Conservation (phyloP, 768 basidiomycete genomes). For the Leucosporidium yakuticum region DNA sequence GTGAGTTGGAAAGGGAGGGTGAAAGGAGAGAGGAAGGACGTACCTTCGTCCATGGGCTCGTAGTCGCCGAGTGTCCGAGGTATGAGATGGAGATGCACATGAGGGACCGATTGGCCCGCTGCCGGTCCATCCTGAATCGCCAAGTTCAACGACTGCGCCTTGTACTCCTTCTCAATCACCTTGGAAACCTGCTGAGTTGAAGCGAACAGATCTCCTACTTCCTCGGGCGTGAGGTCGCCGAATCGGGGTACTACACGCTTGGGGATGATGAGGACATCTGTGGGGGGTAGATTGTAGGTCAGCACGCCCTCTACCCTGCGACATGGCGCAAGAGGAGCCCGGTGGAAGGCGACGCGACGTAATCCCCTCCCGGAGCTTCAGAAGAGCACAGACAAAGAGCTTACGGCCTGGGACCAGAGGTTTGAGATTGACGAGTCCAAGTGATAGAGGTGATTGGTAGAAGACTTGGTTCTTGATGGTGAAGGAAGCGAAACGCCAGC, state of each 20-base stretch:
- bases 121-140: slow-evolving; percentile 46
- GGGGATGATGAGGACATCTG: slow-evolving; percentile 58
- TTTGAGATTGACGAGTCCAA: slow-evolving; percentile 86
- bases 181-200: slow-evolving; percentile 72
- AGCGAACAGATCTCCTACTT: slow-evolving; percentile 71
- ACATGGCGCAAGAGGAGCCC: neutral
- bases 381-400: slow-evolving; percentile 41
- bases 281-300: no score
- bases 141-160: slow-evolving; percentile 53
- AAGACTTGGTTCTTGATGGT: slow-evolving; percentile 30
- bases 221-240: slow-evolving; percentile 51
- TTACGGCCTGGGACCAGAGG: slow-evolving; percentile 89
- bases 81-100: slow-evolving; percentile 88
- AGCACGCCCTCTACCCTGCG: no score
- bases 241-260: slow-evolving; percentile 52
- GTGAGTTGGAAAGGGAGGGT: neutral
- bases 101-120: slow-evolving; percentile 78
- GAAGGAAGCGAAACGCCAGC: slow-evolving; percentile 27
- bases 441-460: slow-evolving; percentile 13
- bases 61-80: slow-evolving; percentile 62
- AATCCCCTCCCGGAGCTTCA: no score
- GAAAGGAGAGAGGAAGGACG: neutral
- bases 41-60: slow-evolving; percentile 44
- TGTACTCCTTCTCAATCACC: slow-evolving; percentile 74
- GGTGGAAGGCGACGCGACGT: no score